phyloP scores from a whole-genome alignment of 495 filamentous ascomycete genomes.

The Gamarada debralockiae region DNA sequence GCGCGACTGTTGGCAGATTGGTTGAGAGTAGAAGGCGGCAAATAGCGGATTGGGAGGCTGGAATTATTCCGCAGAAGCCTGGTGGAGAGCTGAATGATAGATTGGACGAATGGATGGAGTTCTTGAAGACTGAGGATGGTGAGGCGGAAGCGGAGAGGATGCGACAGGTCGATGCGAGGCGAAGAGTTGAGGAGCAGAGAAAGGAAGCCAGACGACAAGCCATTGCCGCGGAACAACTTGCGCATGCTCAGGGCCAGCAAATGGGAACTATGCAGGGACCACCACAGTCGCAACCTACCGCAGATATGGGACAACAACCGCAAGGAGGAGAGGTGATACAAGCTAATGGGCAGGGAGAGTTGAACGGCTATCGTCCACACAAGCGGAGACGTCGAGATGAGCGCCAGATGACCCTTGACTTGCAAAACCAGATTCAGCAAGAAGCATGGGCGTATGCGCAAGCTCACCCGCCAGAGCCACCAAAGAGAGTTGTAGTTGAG shows the following conservation, averaged over 20 bases:
- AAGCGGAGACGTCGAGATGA: conserved; percentile 22
- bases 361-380: conserved; percentile 20
- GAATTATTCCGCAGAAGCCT: conserved; percentile 25
- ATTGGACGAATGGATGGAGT: conserved; percentile 25
- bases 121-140: conserved; percentile 22
- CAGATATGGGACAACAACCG: conserved; percentile 9
- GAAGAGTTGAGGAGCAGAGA: conserved; percentile 21
- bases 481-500: conserved; percentile 23
- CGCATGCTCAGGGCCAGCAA: conserved; percentile 3
- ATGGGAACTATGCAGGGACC: not conserved
- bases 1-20: conserved; percentile 24
- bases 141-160: conserved; percentile 26
- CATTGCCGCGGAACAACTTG: conserved; percentile 19
- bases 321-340: conserved; percentile 18
- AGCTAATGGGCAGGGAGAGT: conserved; percentile 14
- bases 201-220: conserved; percentile 25
- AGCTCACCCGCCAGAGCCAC: conserved; percentile 22
- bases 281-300: not conserved
- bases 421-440: conserved; percentile 20
- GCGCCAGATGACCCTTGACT: conserved; percentile 16
- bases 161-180: conserved; percentile 23
- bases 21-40: conserved; percentile 24
- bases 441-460: conserved; percentile 12
- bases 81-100: conserved; percentile 21
- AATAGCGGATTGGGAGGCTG: conserved; percentile 26